Evolutionary conservation across 805 yeast species (phyloP).

Genomic region (Candida suzukii): DNA sequence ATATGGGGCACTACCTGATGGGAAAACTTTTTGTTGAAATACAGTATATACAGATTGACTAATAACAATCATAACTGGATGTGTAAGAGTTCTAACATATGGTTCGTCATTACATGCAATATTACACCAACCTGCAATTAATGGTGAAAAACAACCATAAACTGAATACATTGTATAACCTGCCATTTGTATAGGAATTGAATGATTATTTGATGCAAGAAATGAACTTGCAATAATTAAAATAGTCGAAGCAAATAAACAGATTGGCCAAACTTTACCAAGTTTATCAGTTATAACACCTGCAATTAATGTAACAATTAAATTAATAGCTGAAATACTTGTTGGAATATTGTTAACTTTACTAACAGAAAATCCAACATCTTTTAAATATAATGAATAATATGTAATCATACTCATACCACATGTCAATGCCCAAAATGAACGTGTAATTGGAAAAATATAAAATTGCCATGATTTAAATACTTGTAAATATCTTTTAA

Average conservation of each 20-base stretch:
- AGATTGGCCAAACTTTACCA: conserved; percentile 26
- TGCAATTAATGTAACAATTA: conserved; percentile 35
- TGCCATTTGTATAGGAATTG: conserved; percentile 10
- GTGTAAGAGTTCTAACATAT: conserved; percentile 17
- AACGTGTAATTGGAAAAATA: conserved; percentile 15
- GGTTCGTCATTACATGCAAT: conserved; percentile 34
- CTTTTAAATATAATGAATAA: conserved; percentile 26
- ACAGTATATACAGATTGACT: conserved; percentile 19
- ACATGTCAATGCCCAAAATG: conserved; percentile 20
- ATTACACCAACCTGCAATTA: conserved; percentile 59
- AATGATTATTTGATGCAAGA: conserved; percentile 5
- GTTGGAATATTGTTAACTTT: conserved; percentile 47
- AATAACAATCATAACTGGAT: conserved; percentile 19
- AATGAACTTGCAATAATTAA: conserved; percentile 29
- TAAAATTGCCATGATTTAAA: conserved; percentile 42
- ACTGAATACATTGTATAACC: conserved; percentile 17
- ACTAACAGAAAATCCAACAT: conserved; percentile 33
- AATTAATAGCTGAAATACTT: conserved; percentile 47
- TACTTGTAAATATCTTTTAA: conserved; percentile 32
- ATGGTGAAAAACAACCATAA: conserved; percentile 47
- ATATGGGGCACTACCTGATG: conserved; percentile 24
- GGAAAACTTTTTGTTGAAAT: conserved; percentile 23
- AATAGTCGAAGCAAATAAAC: conserved; percentile 36
- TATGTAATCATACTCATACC: conserved; percentile 20
- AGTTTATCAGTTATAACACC: conserved; percentile 18